phyloP scores from a whole-genome alignment of 2,329 filamentous ascomycete species.

The Podosphaera xanthii region DNA sequence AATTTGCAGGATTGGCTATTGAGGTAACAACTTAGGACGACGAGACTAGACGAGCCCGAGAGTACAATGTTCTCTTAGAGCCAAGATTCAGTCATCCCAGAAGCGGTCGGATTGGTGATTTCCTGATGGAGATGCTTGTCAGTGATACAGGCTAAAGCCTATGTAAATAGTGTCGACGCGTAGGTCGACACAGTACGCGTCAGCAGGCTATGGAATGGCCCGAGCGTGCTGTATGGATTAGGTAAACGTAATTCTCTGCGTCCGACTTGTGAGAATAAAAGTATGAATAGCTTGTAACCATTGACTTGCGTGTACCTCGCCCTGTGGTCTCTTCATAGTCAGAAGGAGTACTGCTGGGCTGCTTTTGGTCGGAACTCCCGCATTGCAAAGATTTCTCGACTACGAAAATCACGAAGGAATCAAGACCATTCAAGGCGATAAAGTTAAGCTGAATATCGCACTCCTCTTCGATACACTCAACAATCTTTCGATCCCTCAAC shows the following conservation, averaged over 20 bases:
- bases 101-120: not conserved
- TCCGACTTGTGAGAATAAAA: not conserved
- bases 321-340: too few relatives aligned
- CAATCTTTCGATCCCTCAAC: not conserved
- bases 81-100: not conserved
- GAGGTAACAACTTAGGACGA: not conserved
- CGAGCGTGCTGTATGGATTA: not conserved
- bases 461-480: not conserved
- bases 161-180: too few relatives aligned
- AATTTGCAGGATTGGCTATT: not conserved
- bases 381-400: too few relatives aligned
- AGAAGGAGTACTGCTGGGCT: too few relatives aligned
- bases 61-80: not conserved
- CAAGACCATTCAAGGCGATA: conserved; percentile 1
- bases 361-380: too few relatives aligned
- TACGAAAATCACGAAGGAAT: not conserved
- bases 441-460: not conserved
- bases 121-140: not conserved
- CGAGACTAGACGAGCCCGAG: not conserved
- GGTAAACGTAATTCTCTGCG: too few relatives aligned
- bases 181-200: too few relatives aligned
- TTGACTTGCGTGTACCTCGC: too few relatives aligned
- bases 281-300: too few relatives aligned
- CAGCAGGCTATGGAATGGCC: not conserved
- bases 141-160: not conserved